A percentile compares a stretch with the other conserved stretches of the same genome.
Evolutionary conservation across 306 rosid species (phyloP).

Genomic region (Quercus wislizeni): DNA sequence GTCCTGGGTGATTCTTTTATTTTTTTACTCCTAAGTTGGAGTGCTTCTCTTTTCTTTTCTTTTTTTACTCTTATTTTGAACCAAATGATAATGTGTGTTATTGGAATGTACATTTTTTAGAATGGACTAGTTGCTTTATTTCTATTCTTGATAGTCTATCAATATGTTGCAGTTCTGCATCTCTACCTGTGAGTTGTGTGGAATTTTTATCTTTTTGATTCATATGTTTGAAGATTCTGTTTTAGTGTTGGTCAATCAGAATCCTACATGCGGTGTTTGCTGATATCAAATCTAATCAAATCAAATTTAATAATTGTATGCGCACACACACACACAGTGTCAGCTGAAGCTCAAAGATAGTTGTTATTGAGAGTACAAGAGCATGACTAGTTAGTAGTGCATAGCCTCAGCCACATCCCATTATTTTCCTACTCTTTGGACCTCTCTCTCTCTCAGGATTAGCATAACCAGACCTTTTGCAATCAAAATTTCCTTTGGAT

Average conservation of each 20-base stretch:
- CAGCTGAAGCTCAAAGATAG: too few species aligned
- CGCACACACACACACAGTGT: too few species aligned
- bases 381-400: too few species aligned
- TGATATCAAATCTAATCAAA: too few species aligned
- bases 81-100: neutral
- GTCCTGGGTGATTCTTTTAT: neutral
- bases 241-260: neutral
- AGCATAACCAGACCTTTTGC: constrained; percentile 48
- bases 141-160: neutral
- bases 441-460: constrained; percentile 14
- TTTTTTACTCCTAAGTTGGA: neutral
- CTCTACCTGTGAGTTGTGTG: neutral
- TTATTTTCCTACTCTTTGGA: too few species aligned
- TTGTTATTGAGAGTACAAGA: too few species aligned
- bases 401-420: too few species aligned
- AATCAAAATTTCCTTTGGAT: constrained; percentile 24
- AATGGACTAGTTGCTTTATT: neutral
- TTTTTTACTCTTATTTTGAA: neutral
- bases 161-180: neutral
- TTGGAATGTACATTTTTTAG: neutral
- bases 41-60: neutral
- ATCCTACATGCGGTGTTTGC: neutral
- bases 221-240: neutral
- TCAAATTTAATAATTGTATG: too few species aligned
- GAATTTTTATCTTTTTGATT: too few species aligned